Evolutionary conservation across 108 stramenopile genomes (phyloP).

Genomic region (Nitzschia sp.): DNA sequence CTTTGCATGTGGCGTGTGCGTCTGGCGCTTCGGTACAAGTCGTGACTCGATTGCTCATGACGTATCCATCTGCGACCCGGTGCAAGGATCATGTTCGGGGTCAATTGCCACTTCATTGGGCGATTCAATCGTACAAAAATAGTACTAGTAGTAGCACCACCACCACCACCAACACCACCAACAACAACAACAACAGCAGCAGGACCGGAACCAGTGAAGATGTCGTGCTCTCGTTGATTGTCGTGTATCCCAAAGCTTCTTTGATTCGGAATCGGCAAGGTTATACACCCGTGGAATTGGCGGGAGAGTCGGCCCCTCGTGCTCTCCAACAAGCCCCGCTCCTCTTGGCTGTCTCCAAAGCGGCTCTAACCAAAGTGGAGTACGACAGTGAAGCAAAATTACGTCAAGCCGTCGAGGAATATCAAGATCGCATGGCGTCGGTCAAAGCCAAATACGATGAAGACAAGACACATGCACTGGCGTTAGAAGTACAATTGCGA

Average conservation of each 20-base stretch:
- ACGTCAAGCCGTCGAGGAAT: constrained; percentile 9
- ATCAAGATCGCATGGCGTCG: constrained; percentile 16
- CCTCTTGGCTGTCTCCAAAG: constrained; percentile 4
- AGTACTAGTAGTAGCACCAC: too few species aligned
- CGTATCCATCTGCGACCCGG: constrained; percentile 17
- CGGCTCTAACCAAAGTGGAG: constrained; percentile 9
- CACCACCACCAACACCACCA: too few species aligned
- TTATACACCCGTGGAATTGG: constrained; percentile 16
- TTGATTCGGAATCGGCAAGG: background rate
- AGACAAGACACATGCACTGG: constrained; percentile 6
- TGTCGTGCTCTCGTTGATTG: constrained; percentile 7
- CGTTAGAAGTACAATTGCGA: constrained; percentile 16
- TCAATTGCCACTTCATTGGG: constrained; percentile 20
- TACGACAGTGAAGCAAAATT: constrained; percentile 13
- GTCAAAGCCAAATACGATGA: constrained; percentile 23
- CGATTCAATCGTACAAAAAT: too few species aligned
- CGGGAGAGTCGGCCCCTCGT: background rate
- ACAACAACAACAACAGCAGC: too few species aligned
- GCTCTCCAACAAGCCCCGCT: constrained; percentile 14
- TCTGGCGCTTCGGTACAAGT: background rate
- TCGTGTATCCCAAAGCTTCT: constrained; percentile 21
- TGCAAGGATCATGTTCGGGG: constrained; percentile 7
- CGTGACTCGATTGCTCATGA: constrained; percentile 8
- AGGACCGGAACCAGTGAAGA: constrained; percentile 10
- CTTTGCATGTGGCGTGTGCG: constrained; percentile 18